Conservation (phyloP, 495 filamentous ascomycete genomes). For the Apodospora peruviana region DNA sequence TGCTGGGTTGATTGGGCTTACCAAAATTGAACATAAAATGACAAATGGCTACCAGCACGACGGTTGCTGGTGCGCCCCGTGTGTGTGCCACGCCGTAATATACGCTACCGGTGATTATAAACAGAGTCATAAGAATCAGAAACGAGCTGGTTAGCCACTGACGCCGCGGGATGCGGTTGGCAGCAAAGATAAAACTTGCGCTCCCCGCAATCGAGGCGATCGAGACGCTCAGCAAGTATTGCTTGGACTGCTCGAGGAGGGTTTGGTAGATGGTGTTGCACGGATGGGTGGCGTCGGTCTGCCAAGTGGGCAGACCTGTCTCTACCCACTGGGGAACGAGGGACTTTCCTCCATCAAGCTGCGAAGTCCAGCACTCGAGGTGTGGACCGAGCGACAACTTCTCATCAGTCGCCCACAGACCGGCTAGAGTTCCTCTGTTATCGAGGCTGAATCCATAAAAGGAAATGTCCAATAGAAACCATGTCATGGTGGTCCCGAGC, state of each 20-base stretch:
- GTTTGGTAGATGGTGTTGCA: constrained; percentile 55
- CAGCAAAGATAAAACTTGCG: constrained; percentile 30
- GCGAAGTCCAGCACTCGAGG: constrained; percentile 49
- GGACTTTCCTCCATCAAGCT: constrained; percentile 38
- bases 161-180: constrained; percentile 59
- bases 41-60: constrained; percentile 64
- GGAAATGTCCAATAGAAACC: constrained; percentile 34
- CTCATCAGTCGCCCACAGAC: constrained; percentile 25
- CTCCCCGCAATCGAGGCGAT: constrained; percentile 58
- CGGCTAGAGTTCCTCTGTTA: constrained; percentile 28
- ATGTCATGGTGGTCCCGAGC: constrained; percentile 29
- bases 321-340: constrained; percentile 18
- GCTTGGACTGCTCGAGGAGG: constrained; percentile 62
- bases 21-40: constrained; percentile 86
- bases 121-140: constrained; percentile 63
- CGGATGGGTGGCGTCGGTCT: constrained; percentile 28
- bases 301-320: constrained; percentile 24
- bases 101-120: constrained; percentile 68
- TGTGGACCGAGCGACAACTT: constrained; percentile 5
- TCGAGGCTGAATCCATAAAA: constrained; percentile 33
- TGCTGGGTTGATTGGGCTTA: constrained; percentile 8
- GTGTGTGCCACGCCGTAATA: constrained; percentile 47
- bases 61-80: constrained; percentile 38
- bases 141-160: constrained; percentile 54
- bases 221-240: constrained; percentile 60